Base-by-base conservation (phyloP, 257 asterid species). In the Plantago elongata region DNA sequence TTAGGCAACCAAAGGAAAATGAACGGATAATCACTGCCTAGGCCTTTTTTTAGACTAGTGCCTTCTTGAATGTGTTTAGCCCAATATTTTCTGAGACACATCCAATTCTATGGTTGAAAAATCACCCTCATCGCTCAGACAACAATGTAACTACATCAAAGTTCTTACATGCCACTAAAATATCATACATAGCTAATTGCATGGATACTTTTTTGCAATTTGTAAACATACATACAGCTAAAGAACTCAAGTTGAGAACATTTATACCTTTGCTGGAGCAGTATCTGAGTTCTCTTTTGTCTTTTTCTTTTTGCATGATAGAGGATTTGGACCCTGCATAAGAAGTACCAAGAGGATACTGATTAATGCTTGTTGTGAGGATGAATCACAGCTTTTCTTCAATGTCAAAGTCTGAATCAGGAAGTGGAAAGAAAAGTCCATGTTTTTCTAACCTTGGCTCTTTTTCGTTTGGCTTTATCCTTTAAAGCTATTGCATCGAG, bases 311-410 rank as follows among this genome's bases (percentile, higher is more conserved):
- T 74, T 86, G 80, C 95, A 84, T 1, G 96, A 89, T 22, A 92
- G 91, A 34, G 99, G 99, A 62, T 88, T 86, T 13, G 97, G 97
- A 63, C 93, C 95, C 97, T 92, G 79, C 63, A 64, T 67, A 61
- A 49, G 67, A 44, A 45, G 55, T 60, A 71, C 61, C n/a, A 69
- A 56, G 54, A 63, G 17, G 70, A 51, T 34, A 34, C 38, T 47
- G 47, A 13, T 56, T 43, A 45, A 43, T 11, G 42, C 45, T 30
- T 67, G 40, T 54, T 2, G 46, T 48, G n/a, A 16, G 44, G 54
- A 10, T 22, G 43, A 14, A 48, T 47, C 49, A 22, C 27, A 46
- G 3, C 51, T 13, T 17, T 67, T 12, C 48, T 8, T 51, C 42
- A 49, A 13, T 15, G 40, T 27, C 55, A 46, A 10, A 12, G 16